phyloP scores from a whole-genome alignment of 2,329 filamentous ascomycete genomes.

The Epichloe hybrida region DNA sequence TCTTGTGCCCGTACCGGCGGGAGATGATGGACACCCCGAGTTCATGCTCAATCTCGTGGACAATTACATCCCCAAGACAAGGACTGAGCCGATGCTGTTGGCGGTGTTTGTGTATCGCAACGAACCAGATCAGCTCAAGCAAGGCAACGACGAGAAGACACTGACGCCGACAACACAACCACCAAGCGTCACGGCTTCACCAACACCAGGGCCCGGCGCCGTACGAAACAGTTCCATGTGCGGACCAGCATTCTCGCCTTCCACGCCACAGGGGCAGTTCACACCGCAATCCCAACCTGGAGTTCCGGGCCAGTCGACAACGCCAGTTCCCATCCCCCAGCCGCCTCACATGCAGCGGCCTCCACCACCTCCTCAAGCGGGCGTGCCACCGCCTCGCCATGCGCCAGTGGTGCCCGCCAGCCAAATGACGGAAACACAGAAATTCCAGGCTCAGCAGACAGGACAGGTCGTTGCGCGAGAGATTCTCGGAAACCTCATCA shows the following conservation, averaged over 20 bases:
- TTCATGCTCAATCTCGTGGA: constrained; percentile 84
- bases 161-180: constrained; percentile 8
- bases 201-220: constrained; percentile 21
- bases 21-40: constrained; percentile 58
- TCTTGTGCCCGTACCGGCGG: constrained; percentile 70
- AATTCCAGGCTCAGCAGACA: constrained; percentile 30
- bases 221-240: constrained; percentile 34
- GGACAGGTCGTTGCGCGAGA: constrained; percentile 47
- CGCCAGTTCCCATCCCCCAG: constrained; percentile 24
- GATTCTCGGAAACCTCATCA: constrained; percentile 49
- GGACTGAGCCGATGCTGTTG: constrained; percentile 64
- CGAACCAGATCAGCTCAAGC: constrained; percentile 27
- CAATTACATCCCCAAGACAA: constrained; percentile 59
- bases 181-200: constrained; percentile 13
- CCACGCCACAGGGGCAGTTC: constrained; percentile 26
- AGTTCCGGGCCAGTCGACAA: constrained; percentile 20
- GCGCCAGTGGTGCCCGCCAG: constrained; percentile 4
- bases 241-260: constrained; percentile 41
- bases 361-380: constrained; percentile 7
- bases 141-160: constrained; percentile 11
- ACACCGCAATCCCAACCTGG: constrained; percentile 16
- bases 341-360: constrained; percentile 13
- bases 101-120: constrained; percentile 75
- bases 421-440: constrained; percentile 20
- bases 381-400: background rate